Conservation (phyloP, 2,329 filamentous ascomycete genomes). For the Diaporthe eres region DNA sequence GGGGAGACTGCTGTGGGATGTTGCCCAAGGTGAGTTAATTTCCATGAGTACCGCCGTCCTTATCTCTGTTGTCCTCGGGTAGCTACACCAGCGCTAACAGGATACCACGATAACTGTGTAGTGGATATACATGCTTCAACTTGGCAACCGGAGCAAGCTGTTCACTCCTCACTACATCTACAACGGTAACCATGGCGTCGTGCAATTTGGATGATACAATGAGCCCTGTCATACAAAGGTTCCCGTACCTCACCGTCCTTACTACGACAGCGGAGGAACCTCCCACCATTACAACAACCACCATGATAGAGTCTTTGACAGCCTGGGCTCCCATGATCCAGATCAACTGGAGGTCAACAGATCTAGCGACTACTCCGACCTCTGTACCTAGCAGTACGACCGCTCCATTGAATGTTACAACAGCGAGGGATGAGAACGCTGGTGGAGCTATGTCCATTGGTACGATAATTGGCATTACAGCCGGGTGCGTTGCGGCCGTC, state of each 20-base stretch:
- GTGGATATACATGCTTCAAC: too few relatives aligned
- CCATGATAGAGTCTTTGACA: constrained; percentile 5
- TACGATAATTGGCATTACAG: neutral
- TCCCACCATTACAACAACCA: neutral
- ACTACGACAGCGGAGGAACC: neutral
- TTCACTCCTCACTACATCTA: too few relatives aligned
- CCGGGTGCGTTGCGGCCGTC: too few relatives aligned
- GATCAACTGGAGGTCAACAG: constrained; percentile 26
- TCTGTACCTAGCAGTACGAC: too few relatives aligned
- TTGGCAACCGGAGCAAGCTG: too few relatives aligned
- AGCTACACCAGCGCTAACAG: too few relatives aligned
- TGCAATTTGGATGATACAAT: neutral
- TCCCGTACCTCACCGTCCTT: neutral
- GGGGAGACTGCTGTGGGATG: constrained; percentile 15
- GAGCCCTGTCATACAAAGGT: neutral
- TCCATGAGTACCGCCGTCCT: too few relatives aligned
- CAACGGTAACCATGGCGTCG: too few relatives aligned
- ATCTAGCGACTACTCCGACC: too few relatives aligned
- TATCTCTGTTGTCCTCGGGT: too few relatives aligned
- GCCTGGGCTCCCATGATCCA: constrained; percentile 34
- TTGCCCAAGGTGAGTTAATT: neutral
- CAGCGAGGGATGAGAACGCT: neutral
- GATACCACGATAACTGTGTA: too few relatives aligned
- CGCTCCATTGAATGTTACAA: neutral
- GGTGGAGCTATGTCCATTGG: neutral